phyloP scores from a whole-genome alignment of 352 stramenopile genomes.

The Phytophthora fragariae region DNA sequence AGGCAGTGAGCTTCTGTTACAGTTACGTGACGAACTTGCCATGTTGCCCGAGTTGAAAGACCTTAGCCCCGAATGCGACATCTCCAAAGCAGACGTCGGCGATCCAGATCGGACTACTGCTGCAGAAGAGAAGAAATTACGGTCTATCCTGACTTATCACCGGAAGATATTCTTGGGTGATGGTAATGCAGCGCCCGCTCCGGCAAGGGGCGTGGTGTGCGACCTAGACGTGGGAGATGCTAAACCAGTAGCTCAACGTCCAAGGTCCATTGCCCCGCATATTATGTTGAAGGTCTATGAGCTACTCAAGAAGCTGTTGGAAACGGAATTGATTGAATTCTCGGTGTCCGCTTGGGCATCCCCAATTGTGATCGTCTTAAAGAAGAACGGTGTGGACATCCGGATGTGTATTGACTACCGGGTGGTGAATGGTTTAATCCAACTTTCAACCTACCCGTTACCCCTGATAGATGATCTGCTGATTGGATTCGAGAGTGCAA shows the following conservation, averaged over 20 bases:
- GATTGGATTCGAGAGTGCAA: neutral
- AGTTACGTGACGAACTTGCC: slow-evolving; percentile 1
- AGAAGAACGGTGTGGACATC: slow-evolving; percentile 13
- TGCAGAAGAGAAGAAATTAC: neutral
- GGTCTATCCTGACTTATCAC: neutral
- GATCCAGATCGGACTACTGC: neutral
- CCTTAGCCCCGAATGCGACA: neutral
- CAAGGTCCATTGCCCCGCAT: neutral
- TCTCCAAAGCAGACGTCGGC: neutral
- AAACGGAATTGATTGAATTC: neutral
- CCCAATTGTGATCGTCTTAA: neutral
- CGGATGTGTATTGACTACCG: slow-evolving; percentile 11
- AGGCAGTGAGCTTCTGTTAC: slow-evolving; percentile 5
- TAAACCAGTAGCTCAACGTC: neutral
- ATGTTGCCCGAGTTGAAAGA: slow-evolving; percentile 6
- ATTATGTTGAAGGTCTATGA: neutral
- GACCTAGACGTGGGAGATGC: slow-evolving; percentile 5
- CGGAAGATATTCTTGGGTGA: slow-evolving; percentile 8
- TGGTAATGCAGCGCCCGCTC: slow-evolving; percentile 12
- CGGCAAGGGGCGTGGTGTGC: slow-evolving; percentile 1
- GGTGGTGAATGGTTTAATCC: slow-evolving; percentile 1
- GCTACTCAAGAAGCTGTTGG: neutral
- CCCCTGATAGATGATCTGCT: slow-evolving; percentile 10
- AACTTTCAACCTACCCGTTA: slow-evolving; percentile 2
- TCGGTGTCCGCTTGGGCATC: neutral